These are phyloP conservation scores for Neodidymelliopsis sp. DNA, from an alignment of 2,329 filamentous ascomycete species.

Conservation along the genomic window DNA sequence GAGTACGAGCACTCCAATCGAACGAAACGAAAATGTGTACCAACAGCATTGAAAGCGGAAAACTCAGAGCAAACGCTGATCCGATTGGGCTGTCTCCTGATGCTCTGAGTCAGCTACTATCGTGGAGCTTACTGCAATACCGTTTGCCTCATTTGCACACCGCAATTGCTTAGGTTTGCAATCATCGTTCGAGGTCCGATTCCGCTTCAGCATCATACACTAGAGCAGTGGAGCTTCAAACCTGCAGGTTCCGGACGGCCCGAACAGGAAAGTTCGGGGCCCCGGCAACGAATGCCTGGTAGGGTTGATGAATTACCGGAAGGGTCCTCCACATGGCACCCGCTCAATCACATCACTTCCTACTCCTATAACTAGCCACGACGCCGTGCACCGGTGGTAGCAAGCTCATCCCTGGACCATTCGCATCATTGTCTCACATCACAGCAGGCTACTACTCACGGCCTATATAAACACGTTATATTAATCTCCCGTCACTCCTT, in stretches of 20 bases:
- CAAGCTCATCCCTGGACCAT: not conserved
- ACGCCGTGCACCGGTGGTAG: constrained; percentile 9
- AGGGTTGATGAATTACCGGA: constrained; percentile 4
- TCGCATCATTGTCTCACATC: not conserved
- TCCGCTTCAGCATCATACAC: not conserved
- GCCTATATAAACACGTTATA: not conserved
- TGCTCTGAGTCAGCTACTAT: constrained; percentile 8
- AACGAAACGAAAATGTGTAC: constrained; percentile 1
- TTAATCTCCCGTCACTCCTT: not conserved
- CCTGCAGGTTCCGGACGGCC: constrained; percentile 11
- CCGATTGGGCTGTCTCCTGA: constrained; percentile 7
- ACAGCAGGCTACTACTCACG: too few species aligned
- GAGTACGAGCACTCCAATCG: constrained; percentile 2
- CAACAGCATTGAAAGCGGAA: constrained; percentile 7
- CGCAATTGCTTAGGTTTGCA: constrained; percentile 10
- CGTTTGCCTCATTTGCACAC: constrained; percentile 17
- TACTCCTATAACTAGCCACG: not conserved
- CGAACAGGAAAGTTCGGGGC: constrained; percentile 13
- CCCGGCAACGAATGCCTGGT: constrained; percentile 15
- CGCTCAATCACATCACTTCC: constrained; percentile 11
- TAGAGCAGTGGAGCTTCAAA: constrained; percentile 2
- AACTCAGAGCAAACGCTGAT: not conserved
- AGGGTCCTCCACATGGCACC: constrained; percentile 8
- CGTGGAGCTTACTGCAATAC: constrained; percentile 6
- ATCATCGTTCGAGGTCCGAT: not conserved